These are phyloP conservation scores for button mushroom (Agaricus bisporus) DNA, from an alignment of 768 basidiomycete genomes.

Conservation along the genomic window DNA sequence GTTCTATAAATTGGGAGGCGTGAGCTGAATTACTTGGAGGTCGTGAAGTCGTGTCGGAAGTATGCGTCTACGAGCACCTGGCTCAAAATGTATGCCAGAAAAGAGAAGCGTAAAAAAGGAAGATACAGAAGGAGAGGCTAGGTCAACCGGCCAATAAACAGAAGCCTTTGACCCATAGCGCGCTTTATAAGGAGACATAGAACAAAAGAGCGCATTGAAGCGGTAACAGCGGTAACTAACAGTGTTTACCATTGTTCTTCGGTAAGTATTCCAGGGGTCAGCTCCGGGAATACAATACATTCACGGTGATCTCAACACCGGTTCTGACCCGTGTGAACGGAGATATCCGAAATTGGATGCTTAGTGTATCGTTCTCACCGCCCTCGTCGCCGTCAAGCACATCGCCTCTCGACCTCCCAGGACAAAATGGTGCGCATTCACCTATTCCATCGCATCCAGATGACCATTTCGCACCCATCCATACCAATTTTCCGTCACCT, in stretches of 20 bases:
- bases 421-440: slow-evolving; percentile 35
- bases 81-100: slow-evolving; percentile 20
- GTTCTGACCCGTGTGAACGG: slow-evolving; percentile 22
- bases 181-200: not conserved
- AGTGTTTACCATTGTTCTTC: slow-evolving; percentile 1
- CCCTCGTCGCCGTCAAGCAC: slow-evolving; percentile 27
- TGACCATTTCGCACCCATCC: not conserved
- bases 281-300: not conserved
- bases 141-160: not conserved
- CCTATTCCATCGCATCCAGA: slow-evolving; percentile 11
- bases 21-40: not conserved
- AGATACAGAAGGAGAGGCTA: not conserved
- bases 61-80: slow-evolving; percentile 23
- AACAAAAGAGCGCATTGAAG: slow-evolving; percentile 4
- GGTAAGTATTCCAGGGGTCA: not conserved
- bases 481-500: slow-evolving; percentile 14
- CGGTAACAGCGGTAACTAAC: not conserved
- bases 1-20: not conserved
- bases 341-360: slow-evolving; percentile 20
- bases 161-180: not conserved
- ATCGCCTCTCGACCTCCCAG: slow-evolving; percentile 31
- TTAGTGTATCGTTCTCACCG: slow-evolving; percentile 19
- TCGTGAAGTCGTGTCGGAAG: slow-evolving; percentile 3
- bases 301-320: slow-evolving; percentile 5
- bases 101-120: slow-evolving; percentile 7